These are phyloP conservation scores for Claviceps purpurea DNA, from an alignment of 2,329 filamentous ascomycete genomes.

Conservation along the genomic window DNA sequence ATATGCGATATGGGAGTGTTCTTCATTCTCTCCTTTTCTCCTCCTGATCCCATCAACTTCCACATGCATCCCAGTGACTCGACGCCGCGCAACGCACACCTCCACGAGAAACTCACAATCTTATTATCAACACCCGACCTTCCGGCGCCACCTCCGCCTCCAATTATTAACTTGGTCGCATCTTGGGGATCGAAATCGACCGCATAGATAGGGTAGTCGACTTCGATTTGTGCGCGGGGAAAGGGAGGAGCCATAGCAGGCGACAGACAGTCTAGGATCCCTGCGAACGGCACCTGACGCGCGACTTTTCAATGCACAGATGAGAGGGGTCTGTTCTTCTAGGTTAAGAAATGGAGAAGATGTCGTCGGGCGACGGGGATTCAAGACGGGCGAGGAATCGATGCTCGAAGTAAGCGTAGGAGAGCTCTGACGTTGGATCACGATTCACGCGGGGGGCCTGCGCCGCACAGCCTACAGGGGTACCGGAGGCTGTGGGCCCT, in stretches of 20 bases:
- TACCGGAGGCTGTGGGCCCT: too few species aligned
- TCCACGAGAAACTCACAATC: slow-evolving; percentile 45
- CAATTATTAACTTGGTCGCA: slow-evolving; percentile 62
- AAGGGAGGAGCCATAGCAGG: slow-evolving; percentile 26
- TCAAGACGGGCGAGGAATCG: too few species aligned
- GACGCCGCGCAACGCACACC: not conserved
- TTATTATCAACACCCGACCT: slow-evolving; percentile 76
- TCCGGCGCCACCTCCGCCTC: slow-evolving; percentile 74
- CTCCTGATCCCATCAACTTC: not conserved
- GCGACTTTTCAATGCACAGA: not conserved
- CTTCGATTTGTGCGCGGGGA: slow-evolving; percentile 45
- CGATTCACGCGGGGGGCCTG: too few species aligned
- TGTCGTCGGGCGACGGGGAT: too few species aligned
- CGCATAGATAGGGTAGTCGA: slow-evolving; percentile 75
- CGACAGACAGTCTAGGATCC: not conserved
- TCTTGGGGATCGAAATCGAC: slow-evolving; percentile 80
- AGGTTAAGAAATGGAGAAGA: too few species aligned
- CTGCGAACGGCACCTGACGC: not conserved
- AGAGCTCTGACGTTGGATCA: too few species aligned
- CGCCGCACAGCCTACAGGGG: too few species aligned
- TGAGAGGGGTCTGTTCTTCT: not conserved
- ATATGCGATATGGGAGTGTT: too few species aligned
- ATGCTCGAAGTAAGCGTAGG: too few species aligned
- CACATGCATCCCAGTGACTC: not conserved
- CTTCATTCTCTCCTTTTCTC: not conserved